Evolutionary conservation across 805 yeast species (phyloP).

Genomic region (Candida insectalens): DNA sequence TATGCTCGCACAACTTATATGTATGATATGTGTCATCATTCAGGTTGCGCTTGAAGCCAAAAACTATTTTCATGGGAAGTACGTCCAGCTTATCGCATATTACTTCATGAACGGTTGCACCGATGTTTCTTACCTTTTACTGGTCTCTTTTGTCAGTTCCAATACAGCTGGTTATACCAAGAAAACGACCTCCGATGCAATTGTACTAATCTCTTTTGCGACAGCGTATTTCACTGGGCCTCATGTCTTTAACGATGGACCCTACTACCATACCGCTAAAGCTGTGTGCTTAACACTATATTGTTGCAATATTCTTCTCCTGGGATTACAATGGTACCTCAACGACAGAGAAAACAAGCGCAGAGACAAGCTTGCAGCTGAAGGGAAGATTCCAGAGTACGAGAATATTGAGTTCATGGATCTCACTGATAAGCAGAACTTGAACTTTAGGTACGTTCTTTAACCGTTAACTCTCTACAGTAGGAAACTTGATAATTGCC

Average conservation of each 20-base stretch:
- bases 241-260: conserved; percentile 55
- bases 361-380: conserved; percentile 28
- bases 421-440: conserved; percentile 41
- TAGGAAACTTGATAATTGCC: too few species aligned
- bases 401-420: conserved; percentile 22
- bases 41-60: too few species aligned
- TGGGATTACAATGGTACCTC: conserved; percentile 24
- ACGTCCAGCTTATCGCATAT: too few species aligned
- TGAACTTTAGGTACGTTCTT: conserved; percentile 35
- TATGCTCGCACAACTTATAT: too few species aligned
- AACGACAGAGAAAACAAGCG: conserved; percentile 28
- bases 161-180: conserved; percentile 62
- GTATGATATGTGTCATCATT: too few species aligned
- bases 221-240: conserved; percentile 63
- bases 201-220: conserved; percentile 51
- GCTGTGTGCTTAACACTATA: conserved; percentile 33
- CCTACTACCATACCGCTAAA: conserved; percentile 42
- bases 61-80: too few species aligned
- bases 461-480: conserved; percentile 1
- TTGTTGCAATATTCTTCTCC: conserved; percentile 8
- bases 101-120: too few species aligned
- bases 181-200: conserved; percentile 44
- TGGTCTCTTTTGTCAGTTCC: conserved; percentile 22
- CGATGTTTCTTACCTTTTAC: too few species aligned
- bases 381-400: conserved; percentile 6